A percentile compares a stretch with the other conserved stretches of the same genome.
Conservation (phyloP, 139 green algal species). For the Haematococcus lacustris region DNA sequence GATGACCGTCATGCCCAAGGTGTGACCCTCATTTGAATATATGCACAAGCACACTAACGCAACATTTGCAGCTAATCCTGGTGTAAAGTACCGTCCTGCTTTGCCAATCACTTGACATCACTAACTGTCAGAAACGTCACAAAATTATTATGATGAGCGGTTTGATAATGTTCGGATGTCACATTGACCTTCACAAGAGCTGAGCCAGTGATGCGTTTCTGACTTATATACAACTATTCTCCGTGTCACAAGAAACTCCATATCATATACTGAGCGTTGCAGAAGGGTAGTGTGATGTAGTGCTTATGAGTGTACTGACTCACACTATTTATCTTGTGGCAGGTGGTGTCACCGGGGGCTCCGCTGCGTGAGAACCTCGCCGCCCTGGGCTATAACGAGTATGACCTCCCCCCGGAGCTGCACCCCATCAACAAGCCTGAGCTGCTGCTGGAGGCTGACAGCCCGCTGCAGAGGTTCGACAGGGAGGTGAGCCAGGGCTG, state of each 20-base stretch:
- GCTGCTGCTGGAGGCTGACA: conserved; percentile 24
- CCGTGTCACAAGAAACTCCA: too few species aligned
- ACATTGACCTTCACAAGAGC: too few species aligned
- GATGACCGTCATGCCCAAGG: conserved; percentile 20
- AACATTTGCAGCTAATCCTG: neutral
- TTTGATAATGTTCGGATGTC: too few species aligned
- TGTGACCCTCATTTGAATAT: neutral
- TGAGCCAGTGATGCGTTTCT: too few species aligned
- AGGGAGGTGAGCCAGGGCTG: conserved; percentile 8
- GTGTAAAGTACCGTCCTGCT: neutral
- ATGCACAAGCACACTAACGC: neutral
- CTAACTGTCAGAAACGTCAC: neutral
- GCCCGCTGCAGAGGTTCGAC: conserved; percentile 19
- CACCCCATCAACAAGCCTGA: conserved; percentile 22
- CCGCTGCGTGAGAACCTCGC: conserved; percentile 42
- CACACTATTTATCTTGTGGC: neutral
- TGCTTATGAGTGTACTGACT: neutral
- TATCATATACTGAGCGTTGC: too few species aligned
- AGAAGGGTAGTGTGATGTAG: neutral
- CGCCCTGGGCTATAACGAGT: conserved; percentile 38
- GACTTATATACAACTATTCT: too few species aligned
- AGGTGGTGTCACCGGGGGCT: conserved; percentile 45
- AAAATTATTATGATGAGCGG: too few species aligned
- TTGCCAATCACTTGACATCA: neutral
- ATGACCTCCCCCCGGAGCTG: conserved; percentile 30